Evolutionary conservation across 2,329 filamentous ascomycete genomes (phyloP).

Genomic region (Microsporum audouinii): DNA sequence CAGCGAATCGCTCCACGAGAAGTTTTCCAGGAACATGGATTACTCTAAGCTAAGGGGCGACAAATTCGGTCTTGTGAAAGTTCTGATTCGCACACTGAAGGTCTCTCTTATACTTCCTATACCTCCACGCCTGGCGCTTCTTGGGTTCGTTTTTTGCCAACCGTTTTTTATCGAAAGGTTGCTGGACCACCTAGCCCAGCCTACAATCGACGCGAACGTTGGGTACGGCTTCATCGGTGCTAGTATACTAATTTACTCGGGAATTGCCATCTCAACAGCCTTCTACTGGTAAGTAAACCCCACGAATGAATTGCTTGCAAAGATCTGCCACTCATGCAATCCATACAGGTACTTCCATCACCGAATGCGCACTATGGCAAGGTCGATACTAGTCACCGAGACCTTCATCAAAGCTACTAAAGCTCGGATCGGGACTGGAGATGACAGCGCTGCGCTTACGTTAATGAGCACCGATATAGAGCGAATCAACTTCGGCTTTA

Average conservation of each 20-base stretch:
- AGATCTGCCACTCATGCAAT: background rate
- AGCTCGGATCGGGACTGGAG: background rate
- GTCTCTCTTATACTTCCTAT: slow-evolving; percentile 18
- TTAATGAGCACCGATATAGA: slow-evolving; percentile 21
- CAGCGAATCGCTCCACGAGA: background rate
- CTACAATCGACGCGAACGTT: slow-evolving; percentile 13
- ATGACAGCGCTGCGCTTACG: slow-evolving; percentile 10
- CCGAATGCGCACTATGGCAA: background rate
- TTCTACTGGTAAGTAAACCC: slow-evolving; percentile 12
- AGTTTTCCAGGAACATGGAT: background rate
- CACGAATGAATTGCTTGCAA: background rate
- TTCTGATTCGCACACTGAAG: slow-evolving; percentile 16
- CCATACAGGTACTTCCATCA: background rate
- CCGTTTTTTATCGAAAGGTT: slow-evolving; percentile 18
- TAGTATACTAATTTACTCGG: slow-evolving; percentile 14
- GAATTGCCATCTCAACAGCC: slow-evolving; percentile 12
- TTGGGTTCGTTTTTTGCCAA: slow-evolving; percentile 21
- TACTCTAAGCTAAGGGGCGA: background rate
- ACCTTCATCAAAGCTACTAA: background rate
- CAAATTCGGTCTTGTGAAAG: background rate
- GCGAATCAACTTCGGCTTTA: slow-evolving; percentile 14
- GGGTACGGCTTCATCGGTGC: slow-evolving; percentile 20
- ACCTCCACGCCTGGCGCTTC: slow-evolving; percentile 16
- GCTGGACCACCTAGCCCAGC: background rate
- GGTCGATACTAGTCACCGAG: background rate